Evolutionary conservation across 306 rosid species (phyloP).

Genomic region (Coriaria nepalensis): DNA sequence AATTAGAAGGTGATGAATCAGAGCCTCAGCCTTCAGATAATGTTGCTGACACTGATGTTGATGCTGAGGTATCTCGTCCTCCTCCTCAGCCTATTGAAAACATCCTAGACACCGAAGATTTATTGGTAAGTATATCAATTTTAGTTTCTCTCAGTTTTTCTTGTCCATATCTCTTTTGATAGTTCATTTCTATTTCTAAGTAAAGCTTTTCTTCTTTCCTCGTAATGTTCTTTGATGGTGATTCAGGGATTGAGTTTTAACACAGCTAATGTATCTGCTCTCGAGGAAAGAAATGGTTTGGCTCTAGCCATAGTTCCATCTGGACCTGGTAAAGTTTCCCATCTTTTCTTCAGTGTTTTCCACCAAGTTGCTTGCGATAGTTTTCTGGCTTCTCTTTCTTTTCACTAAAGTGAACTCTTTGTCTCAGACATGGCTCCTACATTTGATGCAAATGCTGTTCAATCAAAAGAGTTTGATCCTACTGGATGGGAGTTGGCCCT

Average conservation of each 20-base stretch:
- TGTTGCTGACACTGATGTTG: conserved; percentile 32
- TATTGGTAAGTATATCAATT: conserved; percentile 45
- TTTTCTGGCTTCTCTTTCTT: conserved; percentile 13
- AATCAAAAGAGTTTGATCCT: conserved; percentile 69
- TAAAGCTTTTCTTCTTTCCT: background rate
- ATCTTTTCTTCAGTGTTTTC: conserved; percentile 7
- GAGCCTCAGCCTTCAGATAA: conserved; percentile 42
- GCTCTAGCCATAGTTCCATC: conserved; percentile 82
- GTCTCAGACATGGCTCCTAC: conserved; percentile 42
- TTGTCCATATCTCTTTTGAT: conserved; percentile 2
- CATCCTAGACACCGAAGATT: conserved; percentile 61
- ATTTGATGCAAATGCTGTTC: conserved; percentile 40
- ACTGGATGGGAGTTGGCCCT: conserved; percentile 98
- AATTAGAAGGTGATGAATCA: conserved; percentile 45
- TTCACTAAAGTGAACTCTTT: conserved; percentile 10
- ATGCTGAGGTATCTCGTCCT: conserved; percentile 28
- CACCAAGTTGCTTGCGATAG: conserved; percentile 13
- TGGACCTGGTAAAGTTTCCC: conserved; percentile 37
- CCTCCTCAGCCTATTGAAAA: conserved; percentile 42
- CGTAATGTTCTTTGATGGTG: conserved; percentile 9
- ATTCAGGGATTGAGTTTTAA: conserved; percentile 66
- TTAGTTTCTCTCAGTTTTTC: background rate
- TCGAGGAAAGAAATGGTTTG: conserved; percentile 88
- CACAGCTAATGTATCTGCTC: conserved; percentile 45
- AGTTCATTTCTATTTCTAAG: conserved; percentile 2